These are phyloP conservation scores for Trichoderma polysporum DNA, from an alignment of 2,329 filamentous ascomycete species.

Conservation along the genomic window DNA sequence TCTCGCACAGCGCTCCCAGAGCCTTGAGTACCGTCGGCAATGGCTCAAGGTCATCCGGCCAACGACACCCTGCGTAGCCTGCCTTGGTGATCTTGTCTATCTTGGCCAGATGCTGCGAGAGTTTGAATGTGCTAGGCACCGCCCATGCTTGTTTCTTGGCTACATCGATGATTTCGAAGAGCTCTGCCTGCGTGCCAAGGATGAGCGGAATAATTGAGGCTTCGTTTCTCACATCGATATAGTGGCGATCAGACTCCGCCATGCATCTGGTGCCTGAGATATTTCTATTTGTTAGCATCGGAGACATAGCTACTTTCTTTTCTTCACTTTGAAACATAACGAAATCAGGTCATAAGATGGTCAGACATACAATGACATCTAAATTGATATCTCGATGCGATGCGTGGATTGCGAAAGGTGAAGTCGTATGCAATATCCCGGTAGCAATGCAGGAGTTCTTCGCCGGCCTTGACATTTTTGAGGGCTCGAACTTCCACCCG, in stretches of 20 bases:
- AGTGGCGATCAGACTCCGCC: not conserved
- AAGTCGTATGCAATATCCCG: constrained; percentile 4
- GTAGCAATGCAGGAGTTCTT: constrained; percentile 17
- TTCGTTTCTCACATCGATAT: not conserved
- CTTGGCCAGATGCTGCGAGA: not conserved
- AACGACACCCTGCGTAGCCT: not conserved
- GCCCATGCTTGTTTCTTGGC: not conserved
- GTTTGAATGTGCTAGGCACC: not conserved
- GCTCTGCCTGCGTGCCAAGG: not conserved
- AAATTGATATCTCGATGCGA: constrained; percentile 7
- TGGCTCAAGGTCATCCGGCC: constrained; percentile 14
- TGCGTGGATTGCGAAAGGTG: not conserved
- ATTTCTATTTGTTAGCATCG: not conserved
- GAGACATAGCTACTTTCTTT: not conserved
- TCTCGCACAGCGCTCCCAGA: not conserved
- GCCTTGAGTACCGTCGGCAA: constrained; percentile 4
- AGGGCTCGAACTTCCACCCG: constrained; percentile 1
- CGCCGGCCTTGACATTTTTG: not conserved
- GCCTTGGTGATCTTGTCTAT: not conserved
- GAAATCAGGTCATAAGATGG: too few species aligned
- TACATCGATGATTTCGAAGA: not conserved
- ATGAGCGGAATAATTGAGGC: not conserved
- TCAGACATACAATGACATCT: constrained; percentile 9
- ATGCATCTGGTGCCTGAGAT: not conserved
- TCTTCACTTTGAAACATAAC: not conserved